Base-by-base conservation (phyloP, 176 grass and related monocot species). In the Panicum miliaceum region DNA sequence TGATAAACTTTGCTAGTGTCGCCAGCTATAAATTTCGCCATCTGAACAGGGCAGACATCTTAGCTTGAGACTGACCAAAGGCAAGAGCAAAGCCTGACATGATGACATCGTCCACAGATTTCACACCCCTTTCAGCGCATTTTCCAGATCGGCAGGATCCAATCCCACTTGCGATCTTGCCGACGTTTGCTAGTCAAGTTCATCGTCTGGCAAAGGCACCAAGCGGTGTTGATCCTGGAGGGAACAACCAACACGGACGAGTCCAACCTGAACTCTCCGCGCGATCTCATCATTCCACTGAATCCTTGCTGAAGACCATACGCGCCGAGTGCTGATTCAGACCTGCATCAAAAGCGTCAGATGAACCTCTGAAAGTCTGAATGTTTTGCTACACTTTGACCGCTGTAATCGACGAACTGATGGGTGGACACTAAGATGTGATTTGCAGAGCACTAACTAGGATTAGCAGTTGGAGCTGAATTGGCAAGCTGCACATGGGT, bases 141-240 rank as follows among this genome's bases (percentile, higher is more conserved):
- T 75, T 53, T 35, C 40, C 62, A 60, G 62, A 56, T 57, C 36
- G 10, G n/a, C 38, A 82, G 7, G 38, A 77, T 77, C 41, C 41
- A 83, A 77, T 34, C 43, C 64, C 86, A 83, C 53, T 71, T 18
- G 19, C n/a, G 40, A 70, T 56, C 58, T 68, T 48, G 34, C 53
- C 3, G 71, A 42, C n/a, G 20, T 19, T 9, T 23, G 15, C 13
- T 25, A 38, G 25, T 59, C 78, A 22, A 4, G 7, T 5, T 5
- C 40, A 46, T 46, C 26, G 9, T 60, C 38, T 26, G 26, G 65
- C 34, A 74, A 81, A 74, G 77, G 23, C 3, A n/a, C 9, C 13
- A 15, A 7, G 3, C 11, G 0, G 8, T 34, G 9, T 37, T 83
- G 11, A 53, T 52, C 43, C 23, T 53, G 7, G 0, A 58, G 12